Percentiles rank a stretch among this genome's conserved stretches.
These are phyloP conservation scores for Lyophyllum shimeji DNA, from an alignment of 768 basidiomycete species.

Conservation along the genomic window DNA sequence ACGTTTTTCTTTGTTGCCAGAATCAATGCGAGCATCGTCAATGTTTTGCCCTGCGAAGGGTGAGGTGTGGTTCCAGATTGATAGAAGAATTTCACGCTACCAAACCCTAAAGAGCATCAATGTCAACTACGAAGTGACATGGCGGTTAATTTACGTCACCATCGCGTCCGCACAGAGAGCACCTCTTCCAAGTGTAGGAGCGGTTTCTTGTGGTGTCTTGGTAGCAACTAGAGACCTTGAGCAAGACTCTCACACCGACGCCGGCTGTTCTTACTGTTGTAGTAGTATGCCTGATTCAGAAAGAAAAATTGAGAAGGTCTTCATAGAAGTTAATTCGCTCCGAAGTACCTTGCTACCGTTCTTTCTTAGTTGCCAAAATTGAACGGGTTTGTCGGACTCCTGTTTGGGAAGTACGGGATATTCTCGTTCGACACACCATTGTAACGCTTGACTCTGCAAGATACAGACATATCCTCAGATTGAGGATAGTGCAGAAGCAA, in stretches of 20 bases:
- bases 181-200: constrained; percentile 75
- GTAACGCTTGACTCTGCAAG: constrained; percentile 74
- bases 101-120: constrained; percentile 34
- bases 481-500: neutral
- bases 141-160: constrained; percentile 37
- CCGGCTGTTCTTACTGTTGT: constrained; percentile 51
- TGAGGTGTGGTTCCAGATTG: constrained; percentile 1
- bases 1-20: constrained; percentile 73
- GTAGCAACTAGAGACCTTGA: constrained; percentile 60
- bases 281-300: constrained; percentile 55
- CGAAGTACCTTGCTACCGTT: constrained; percentile 49
- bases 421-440: constrained; percentile 84
- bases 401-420: constrained; percentile 71
- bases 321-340: neutral
- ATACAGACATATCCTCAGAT: neutral
- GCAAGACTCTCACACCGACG: neutral
- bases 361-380: constrained; percentile 83
- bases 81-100: constrained; percentile 19
- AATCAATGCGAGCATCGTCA: constrained; percentile 83
- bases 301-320: neutral
- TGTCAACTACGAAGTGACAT: neutral
- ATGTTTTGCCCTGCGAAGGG: constrained; percentile 73
- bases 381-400: constrained; percentile 71
- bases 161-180: constrained; percentile 90
- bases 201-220: constrained; percentile 65